A percentile compares a stretch with the other conserved stretches of the same genome.
Conservation (phyloP, 2,329 filamentous ascomycete species). For the Arthrobotrys sinensis region DNA sequence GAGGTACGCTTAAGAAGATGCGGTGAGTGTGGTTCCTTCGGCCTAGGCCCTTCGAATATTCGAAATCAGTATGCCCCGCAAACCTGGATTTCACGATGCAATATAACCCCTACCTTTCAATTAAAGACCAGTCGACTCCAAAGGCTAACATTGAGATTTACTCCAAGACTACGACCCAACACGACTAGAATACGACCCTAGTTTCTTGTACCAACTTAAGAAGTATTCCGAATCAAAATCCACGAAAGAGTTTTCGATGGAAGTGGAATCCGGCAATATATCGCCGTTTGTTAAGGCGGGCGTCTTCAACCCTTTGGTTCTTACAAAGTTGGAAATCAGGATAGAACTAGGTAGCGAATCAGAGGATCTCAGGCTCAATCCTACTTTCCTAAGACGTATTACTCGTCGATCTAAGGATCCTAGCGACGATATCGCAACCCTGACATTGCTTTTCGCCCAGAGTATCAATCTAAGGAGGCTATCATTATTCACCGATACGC, state of each 20-base stretch:
- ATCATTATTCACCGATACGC: not conserved
- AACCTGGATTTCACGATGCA: too few species aligned
- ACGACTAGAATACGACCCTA: not conserved
- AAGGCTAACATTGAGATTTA: too few species aligned
- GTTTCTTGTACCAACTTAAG: not conserved
- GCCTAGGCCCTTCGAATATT: too few species aligned
- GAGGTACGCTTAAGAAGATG: not conserved
- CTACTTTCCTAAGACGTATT: too few species aligned
- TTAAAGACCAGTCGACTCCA: not conserved
- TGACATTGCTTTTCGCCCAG: not conserved
- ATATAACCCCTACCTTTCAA: not conserved
- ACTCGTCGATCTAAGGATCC: too few species aligned
- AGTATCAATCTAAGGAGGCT: not conserved
- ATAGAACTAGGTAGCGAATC: too few species aligned
- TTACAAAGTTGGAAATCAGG: not conserved
- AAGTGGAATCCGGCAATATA: not conserved
- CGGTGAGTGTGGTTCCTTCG: not conserved
- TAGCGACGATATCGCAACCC: not conserved
- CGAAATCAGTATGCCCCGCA: too few species aligned
- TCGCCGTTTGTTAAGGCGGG: not conserved
- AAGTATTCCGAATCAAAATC: slow-evolving; percentile 3
- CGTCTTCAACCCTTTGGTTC: not conserved
- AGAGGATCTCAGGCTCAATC: too few species aligned
- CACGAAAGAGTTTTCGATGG: slow-evolving; percentile 5
- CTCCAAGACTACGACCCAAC: too few species aligned